Base-by-base conservation (phyloP, 257 asterid genomes). In the Galeopsis tetrahit region DNA sequence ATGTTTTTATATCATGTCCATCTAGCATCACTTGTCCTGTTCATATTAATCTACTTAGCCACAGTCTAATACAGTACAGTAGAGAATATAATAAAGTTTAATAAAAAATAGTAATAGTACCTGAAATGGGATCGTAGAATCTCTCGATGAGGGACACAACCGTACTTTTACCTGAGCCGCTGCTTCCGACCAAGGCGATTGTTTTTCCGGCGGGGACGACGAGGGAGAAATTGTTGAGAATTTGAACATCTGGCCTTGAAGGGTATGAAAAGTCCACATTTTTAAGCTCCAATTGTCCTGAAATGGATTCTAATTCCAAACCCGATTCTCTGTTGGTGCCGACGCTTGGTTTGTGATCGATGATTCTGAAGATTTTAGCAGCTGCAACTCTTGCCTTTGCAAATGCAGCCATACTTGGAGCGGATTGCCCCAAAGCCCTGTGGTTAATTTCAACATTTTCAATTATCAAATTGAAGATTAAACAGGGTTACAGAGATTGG, bases 101-200 rank as follows among this genome's bases (percentile, higher is more conserved):
- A 21, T 21, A 21, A 21, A 21, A 21, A 21, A 21, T 21, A 21
- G 28, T 21, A 21, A 21, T 21, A 21, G 28, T 49, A 93, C 98
- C 98, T 60, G 96, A 87, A 53, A 84, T 76, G 70, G 98, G 97
- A 78, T 93, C 98, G 31, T 93, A 93, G 75, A 93, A 93, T 72
- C 98, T 83, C 83, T 93, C 98, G 1, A 93, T 88, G 61, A 93
- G 97, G 58, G 98, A 87, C 17, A 93, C 98, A 14, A 93, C 96
- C 0, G 98, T 93, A 77, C 98, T 93, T 80, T 93, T 93, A 0
- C 98, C 98, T 0, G 98, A 90, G 34, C 98, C 98, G 43, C 98
- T 93, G 79, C 97, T 93, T 62, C 97, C 98, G 0, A 93, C 98
- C 52, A 93, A 70, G 35, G 98, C 98, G 5, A 93, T 85, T 8